Percentiles rank a stretch among this genome's conserved stretches.
Evolutionary conservation across 1,284 basidiomycete genomes (phyloP).

Genomic region (Sporisorium reilianum): DNA sequence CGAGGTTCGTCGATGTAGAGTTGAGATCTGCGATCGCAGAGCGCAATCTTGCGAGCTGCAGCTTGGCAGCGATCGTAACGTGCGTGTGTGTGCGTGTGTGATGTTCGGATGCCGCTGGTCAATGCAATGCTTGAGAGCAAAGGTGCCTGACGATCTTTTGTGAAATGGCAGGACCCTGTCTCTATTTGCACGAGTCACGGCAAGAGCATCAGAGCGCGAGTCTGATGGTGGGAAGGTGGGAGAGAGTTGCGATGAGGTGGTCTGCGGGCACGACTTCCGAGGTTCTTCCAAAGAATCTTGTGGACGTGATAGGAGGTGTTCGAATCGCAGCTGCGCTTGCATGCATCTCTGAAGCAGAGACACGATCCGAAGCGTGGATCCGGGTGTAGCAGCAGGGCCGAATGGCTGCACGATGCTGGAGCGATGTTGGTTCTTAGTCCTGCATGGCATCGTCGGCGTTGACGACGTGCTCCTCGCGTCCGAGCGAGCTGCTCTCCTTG

Average conservation of each 20-base stretch:
- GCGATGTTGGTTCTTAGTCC: slow-evolving; percentile 30
- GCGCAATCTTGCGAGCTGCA: slow-evolving; percentile 1
- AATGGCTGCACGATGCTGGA: background rate
- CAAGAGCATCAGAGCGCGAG: background rate
- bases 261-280: slow-evolving; percentile 1
- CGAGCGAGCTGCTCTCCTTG: slow-evolving; percentile 60
- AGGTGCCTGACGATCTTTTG: background rate
- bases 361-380: background rate
- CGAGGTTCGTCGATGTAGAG: background rate
- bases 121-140: background rate
- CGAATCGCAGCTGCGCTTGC: background rate
- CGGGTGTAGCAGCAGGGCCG: background rate
- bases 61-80: background rate
- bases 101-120: background rate
- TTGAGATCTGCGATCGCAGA: background rate
- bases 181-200: slow-evolving; percentile 1
- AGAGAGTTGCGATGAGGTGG: slow-evolving; percentile 1
- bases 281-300: slow-evolving; percentile 16
- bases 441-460: slow-evolving; percentile 61
- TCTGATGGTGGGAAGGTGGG: background rate
- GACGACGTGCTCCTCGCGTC: slow-evolving; percentile 50
- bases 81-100: too few species aligned
- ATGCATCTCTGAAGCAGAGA: background rate
- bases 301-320: background rate
- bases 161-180: background rate